Evolutionary conservation across 352 stramenopile species (phyloP).

Genomic region (Phytophthora melonis): DNA sequence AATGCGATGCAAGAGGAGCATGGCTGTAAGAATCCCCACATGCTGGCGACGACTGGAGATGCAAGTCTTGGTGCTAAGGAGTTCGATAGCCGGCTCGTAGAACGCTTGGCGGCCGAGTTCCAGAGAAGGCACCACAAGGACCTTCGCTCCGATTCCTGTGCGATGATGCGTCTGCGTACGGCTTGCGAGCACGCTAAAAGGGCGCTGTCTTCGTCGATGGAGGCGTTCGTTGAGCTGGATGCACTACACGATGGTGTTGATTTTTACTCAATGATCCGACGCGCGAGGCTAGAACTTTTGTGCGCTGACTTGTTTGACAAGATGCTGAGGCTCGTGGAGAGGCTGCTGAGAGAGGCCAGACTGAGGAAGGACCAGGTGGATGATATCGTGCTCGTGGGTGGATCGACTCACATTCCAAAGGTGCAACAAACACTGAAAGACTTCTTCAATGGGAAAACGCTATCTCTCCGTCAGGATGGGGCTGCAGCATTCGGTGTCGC

Average conservation of each 20-base stretch:
- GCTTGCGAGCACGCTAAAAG: not conserved
- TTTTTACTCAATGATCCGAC: not conserved
- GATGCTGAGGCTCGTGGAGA: not conserved
- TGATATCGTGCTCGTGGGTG: not conserved
- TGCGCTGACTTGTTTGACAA: not conserved
- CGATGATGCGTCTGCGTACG: not conserved
- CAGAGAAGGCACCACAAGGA: not conserved
- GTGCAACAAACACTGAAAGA: not conserved
- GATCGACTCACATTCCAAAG: not conserved
- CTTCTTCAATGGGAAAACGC: not conserved
- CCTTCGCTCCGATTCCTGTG: not conserved
- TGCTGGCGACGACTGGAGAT: not conserved
- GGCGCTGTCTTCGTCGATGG: not conserved
- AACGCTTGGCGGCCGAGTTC: not conserved
- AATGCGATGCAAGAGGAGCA: too few species aligned
- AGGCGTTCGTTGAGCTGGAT: not conserved
- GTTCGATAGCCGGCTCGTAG: not conserved
- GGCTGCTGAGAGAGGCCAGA: not conserved
- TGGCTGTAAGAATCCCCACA: too few species aligned
- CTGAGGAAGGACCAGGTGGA: not conserved
- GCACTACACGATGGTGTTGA: not conserved
- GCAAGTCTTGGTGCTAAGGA: not conserved
- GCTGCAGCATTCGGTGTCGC: not conserved
- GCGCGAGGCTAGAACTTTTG: not conserved
- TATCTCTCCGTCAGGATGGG: not conserved